Base-by-base conservation (phyloP, 139 green algal species). In the Pseudopediastrum boryanum region DNA sequence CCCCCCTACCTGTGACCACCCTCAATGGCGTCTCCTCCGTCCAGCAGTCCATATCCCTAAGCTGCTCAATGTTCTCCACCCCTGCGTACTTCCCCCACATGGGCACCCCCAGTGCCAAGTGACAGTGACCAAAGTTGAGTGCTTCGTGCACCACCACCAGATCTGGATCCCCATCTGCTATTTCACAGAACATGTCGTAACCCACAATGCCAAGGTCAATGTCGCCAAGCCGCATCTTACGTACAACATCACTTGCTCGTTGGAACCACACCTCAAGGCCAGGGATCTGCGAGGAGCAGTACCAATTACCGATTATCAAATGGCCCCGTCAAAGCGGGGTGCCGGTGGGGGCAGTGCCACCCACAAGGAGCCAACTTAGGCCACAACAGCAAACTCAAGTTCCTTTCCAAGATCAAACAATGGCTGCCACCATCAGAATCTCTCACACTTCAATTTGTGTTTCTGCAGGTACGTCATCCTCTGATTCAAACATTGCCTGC, bases 241-340 rank as follows among this genome's bases (percentile, higher is more conserved):
- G 89, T 74, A 99, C 95, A 4, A 98, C 94, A 84, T 99, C 96
- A 19, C 84, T 90, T 3, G 96, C 96, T 2, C 94, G 88, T 89
- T 99, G 96, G 86, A 99, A 99, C 96, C 96, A 99, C 42, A 99
- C 96, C 87, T 99, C 96, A 73, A 99, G 71, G 21, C 77, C 86
- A 3, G 93, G 93, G 73, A 98, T 91, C 88, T 97, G 90, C 48
- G 48, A 35, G 1, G 46, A 2, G n/a, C n/a, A n/a, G n/a, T n/a
- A n/a, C n/a, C n/a, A n/a, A n/a, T n/a, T n/a, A n/a, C n/a, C n/a
- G n/a, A n/a, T n/a, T n/a, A n/a, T n/a, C n/a, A n/a, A n/a, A n/a
- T n/a, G n/a, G n/a, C n/a, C n/a, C n/a, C n/a, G n/a, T n/a, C n/a
- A n/a, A n/a, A n/a, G n/a, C n/a, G n/a, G n/a, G n/a, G n/a, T n/a